Evolutionary conservation across 352 stramenopile species (phyloP).

Genomic region (Pseudoperonospora humuli): DNA sequence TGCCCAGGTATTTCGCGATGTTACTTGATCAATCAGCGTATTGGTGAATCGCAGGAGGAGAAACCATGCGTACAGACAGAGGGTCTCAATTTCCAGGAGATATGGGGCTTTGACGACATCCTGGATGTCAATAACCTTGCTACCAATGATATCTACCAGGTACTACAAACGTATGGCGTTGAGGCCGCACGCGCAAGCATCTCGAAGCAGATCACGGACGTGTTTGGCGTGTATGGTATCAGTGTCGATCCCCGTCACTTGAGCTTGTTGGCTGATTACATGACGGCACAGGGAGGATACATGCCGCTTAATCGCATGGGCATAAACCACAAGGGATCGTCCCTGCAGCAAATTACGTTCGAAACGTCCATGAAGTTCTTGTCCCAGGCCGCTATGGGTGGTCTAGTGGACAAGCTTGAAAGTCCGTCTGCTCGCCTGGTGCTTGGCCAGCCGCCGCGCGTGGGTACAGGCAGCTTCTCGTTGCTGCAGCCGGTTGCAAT

Average conservation of each 20-base stretch:
- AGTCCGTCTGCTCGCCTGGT: conserved; percentile 94
- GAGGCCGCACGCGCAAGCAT: conserved; percentile 96
- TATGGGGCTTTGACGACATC: conserved; percentile 90
- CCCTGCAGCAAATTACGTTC: conserved; percentile 99
- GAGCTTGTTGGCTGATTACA: conserved; percentile 98
- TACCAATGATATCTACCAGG: conserved; percentile 98
- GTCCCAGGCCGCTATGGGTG: conserved; percentile 90
- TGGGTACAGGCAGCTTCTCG: conserved; percentile 95
- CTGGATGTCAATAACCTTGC: conserved; percentile 93
- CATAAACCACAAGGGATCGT: conserved; percentile 94
- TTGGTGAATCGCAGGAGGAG: conserved; percentile 72
- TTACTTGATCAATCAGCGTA: conserved; percentile 85
- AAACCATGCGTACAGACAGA: conserved; percentile 89
- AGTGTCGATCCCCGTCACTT: conserved; percentile 97
- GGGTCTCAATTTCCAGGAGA: conserved; percentile 97
- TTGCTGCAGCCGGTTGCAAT: conserved; percentile 84
- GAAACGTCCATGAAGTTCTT: conserved; percentile 99
- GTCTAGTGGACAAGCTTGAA: conserved; percentile 85
- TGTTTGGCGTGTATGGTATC: conserved; percentile 99
- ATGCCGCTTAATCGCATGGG: conserved; percentile 97
- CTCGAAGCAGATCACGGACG: conserved; percentile 96
- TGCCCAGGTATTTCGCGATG: conserved; percentile 84
- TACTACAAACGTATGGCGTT: conserved; percentile 96
- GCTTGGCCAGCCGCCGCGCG: conserved; percentile 88
- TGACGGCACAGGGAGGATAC: conserved; percentile 96